Evolutionary conservation across 2,329 filamentous ascomycete species (phyloP).

Genomic region (Fusarium sp.): DNA sequence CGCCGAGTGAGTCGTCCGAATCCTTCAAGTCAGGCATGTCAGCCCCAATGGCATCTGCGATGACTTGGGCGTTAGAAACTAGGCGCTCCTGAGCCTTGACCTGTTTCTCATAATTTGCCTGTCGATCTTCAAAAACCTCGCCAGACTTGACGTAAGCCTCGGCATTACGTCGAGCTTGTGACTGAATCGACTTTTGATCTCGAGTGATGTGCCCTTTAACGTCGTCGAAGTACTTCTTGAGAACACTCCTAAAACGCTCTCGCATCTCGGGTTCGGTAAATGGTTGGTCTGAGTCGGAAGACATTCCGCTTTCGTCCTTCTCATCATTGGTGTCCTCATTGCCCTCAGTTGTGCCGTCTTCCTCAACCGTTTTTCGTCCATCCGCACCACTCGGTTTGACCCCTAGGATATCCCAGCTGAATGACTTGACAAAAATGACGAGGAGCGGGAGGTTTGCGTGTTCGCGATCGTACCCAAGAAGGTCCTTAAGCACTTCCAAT

Average conservation of each 20-base stretch:
- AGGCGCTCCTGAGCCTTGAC: slow-evolving; percentile 93
- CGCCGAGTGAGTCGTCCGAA: slow-evolving; percentile 75
- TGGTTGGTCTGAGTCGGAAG: slow-evolving; percentile 72
- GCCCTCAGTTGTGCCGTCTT: slow-evolving; percentile 75
- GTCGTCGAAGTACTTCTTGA: slow-evolving; percentile 91
- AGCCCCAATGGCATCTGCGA: slow-evolving; percentile 87
- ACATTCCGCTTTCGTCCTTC: slow-evolving; percentile 32
- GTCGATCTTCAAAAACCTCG: slow-evolving; percentile 97
- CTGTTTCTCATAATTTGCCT: slow-evolving; percentile 94
- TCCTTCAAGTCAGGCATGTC: slow-evolving; percentile 96
- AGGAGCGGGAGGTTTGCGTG: slow-evolving; percentile 91
- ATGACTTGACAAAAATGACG: slow-evolving; percentile 95
- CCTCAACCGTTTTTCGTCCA: slow-evolving; percentile 85
- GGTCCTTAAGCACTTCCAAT: slow-evolving; percentile 95
- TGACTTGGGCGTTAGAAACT: slow-evolving; percentile 87
- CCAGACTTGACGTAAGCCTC: slow-evolving; percentile 99
- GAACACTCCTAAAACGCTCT: slow-evolving; percentile 85
- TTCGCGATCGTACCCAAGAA: slow-evolving; percentile 92
- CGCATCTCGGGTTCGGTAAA: slow-evolving; percentile 82
- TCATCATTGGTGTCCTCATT: slow-evolving; percentile 57
- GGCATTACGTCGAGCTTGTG: slow-evolving; percentile 92
- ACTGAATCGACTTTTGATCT: slow-evolving; percentile 90
- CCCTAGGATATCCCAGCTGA: slow-evolving; percentile 94
- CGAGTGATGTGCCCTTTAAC: slow-evolving; percentile 88
- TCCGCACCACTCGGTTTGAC: slow-evolving; percentile 78